These are phyloP conservation scores for Plasmopara muralis DNA, from an alignment of 352 stramenopile species.

Conservation along the genomic window DNA sequence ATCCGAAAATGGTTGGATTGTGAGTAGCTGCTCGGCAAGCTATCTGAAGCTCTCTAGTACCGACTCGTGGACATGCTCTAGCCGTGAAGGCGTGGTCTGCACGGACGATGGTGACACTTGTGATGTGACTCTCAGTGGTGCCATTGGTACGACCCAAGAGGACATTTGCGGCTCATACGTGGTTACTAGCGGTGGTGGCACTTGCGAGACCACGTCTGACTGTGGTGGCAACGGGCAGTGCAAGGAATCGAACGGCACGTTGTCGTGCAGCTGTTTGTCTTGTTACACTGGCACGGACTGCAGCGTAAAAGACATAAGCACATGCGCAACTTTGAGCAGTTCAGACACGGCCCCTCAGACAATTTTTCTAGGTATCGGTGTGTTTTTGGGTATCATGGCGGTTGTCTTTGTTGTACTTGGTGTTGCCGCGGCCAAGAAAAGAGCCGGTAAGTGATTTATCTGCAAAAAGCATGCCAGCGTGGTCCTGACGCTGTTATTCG, in stretches of 20 bases:
- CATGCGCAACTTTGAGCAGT: constrained; percentile 57
- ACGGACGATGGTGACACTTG: constrained; percentile 53
- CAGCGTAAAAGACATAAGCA: constrained; percentile 65
- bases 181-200: constrained; percentile 53
- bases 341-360: constrained; percentile 51
- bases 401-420: constrained; percentile 69
- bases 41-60: constrained; percentile 47
- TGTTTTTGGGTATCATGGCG: constrained; percentile 67
- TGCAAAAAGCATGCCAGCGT: neutral
- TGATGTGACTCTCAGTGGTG: constrained; percentile 45
- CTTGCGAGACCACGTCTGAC: constrained; percentile 54
- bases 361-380: constrained; percentile 67
- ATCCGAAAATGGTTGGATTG: constrained; percentile 53
- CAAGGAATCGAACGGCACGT: constrained; percentile 48
- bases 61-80: constrained; percentile 69
- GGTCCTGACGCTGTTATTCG: constrained; percentile 2
- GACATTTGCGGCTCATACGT: constrained; percentile 69
- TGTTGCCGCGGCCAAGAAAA: constrained; percentile 65
- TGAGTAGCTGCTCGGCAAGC: constrained; percentile 44
- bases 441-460: constrained; percentile 39
- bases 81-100: constrained; percentile 66
- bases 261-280: constrained; percentile 59
- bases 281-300: constrained; percentile 78
- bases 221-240: constrained; percentile 76
- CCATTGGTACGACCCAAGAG: constrained; percentile 64